Percentiles rank a stretch among this genome's conserved stretches.
phyloP scores from a whole-genome alignment of 768 basidiomycete genomes.

The Phaffia tasmanica region DNA sequence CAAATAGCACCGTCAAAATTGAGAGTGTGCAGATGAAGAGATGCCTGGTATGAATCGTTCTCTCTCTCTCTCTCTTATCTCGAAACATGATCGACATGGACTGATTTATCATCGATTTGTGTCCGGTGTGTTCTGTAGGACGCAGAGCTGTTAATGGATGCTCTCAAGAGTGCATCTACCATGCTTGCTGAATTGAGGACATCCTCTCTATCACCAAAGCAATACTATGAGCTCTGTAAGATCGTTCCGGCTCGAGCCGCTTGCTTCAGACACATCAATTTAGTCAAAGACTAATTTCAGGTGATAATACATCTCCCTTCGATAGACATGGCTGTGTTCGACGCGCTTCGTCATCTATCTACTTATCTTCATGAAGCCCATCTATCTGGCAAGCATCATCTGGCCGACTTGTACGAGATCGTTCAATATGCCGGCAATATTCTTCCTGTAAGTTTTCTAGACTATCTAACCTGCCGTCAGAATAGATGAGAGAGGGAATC shows the following conservation, averaged over 20 bases:
- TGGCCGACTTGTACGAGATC: constrained; percentile 96
- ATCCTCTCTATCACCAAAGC: constrained; percentile 75
- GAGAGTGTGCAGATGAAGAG: constrained; percentile 90
- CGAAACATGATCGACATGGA: neutral
- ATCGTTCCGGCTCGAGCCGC: neutral
- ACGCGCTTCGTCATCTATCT: constrained; percentile 84
- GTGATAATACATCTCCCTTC: neutral
- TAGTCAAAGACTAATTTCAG: neutral
- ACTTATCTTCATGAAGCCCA: constrained; percentile 97
- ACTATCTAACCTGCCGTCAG: neutral
- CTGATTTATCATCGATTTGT: constrained; percentile 20
- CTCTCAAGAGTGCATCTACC: constrained; percentile 86
- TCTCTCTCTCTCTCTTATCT: neutral
- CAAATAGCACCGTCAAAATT: constrained; percentile 34
- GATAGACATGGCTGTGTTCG: constrained; percentile 95
- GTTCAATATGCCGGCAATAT: constrained; percentile 64
- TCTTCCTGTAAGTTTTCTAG: constrained; percentile 15
- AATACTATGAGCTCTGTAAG: constrained; percentile 96
- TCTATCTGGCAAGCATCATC: constrained; percentile 76
- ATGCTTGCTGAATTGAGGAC: constrained; percentile 96
- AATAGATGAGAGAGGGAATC: neutral
- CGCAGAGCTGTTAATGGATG: constrained; percentile 95
- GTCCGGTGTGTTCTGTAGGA: constrained; percentile 49
- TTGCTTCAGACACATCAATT: neutral
- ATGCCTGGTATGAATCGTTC: constrained; percentile 56